These are phyloP conservation scores for Neurospora sp. DNA, from an alignment of 495 filamentous ascomycete genomes.

Conservation along the genomic window DNA sequence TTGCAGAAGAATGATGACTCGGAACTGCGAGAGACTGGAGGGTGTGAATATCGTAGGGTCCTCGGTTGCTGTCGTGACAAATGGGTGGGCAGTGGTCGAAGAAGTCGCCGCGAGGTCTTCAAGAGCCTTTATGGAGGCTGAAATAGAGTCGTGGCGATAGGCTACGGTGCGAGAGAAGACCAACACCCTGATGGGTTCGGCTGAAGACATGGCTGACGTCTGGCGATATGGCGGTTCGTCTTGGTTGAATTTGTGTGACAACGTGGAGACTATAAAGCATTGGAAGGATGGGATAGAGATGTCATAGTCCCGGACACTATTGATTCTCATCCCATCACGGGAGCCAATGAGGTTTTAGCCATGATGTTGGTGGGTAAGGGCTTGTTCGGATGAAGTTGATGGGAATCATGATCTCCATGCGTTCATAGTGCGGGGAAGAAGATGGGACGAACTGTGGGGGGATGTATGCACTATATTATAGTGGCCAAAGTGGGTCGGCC, in stretches of 20 bases:
- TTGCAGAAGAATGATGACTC: slow-evolving; percentile 26
- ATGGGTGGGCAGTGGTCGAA: not conserved
- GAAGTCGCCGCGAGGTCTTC: slow-evolving; percentile 14
- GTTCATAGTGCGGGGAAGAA: not conserved
- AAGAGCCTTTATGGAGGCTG: slow-evolving; percentile 19
- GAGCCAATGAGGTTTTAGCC: not conserved
- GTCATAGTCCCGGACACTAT: not conserved
- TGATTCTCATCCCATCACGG: not conserved
- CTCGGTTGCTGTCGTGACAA: slow-evolving; percentile 19
- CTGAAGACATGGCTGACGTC: not conserved
- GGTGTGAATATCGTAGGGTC: slow-evolving; percentile 21
- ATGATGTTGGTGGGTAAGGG: not conserved
- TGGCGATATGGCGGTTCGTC: not conserved
- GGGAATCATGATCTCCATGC: not conserved
- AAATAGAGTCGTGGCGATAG: slow-evolving; percentile 29
- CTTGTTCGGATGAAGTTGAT: not conserved
- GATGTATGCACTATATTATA: not conserved
- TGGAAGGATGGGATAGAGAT: not conserved
- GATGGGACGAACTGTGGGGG: not conserved
- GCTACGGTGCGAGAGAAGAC: slow-evolving; percentile 25
- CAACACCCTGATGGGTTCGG: slow-evolving; percentile 13
- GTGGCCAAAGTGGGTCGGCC: not conserved
- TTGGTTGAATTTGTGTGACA: not conserved
- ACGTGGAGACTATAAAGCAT: not conserved
- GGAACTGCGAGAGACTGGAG: slow-evolving; percentile 16